Base-by-base conservation (phyloP, 495 filamentous ascomycete genomes). In the Delitschia confertaspora region DNA sequence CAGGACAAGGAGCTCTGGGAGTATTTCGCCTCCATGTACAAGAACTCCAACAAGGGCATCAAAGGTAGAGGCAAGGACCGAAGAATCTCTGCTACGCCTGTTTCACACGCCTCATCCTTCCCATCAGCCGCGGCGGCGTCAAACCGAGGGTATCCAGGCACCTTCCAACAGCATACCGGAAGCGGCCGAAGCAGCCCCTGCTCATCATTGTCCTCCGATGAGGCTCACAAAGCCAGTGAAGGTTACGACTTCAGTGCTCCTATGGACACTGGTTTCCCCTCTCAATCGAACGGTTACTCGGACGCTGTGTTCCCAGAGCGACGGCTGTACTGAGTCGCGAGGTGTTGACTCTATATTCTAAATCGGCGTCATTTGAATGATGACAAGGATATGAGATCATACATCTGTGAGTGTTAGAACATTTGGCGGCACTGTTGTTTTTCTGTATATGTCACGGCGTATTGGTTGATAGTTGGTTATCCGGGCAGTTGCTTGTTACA, bases 21-120 rank as follows among this genome's bases (percentile, higher is more conserved):
- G 55, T 93, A 95, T 60, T 93, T 96, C 49, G 75, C 80, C 3
- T 72, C 78, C 1, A 68, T 91, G 24, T 95, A 95, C 72, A 93
- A 93, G 67, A 93, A 95, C 60, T 82, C 83, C 54, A 88, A 88
- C 61, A 93, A 93, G 55, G 89, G 87, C 2, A 94, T 89, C 64
- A 93, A 88, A 63, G 89, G 89, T 5, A 80, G 89, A 9, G 89
- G 89, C 14, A 88, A 88, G 61, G 80, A 91, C 60, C 74, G 86
- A 19, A 50, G 46, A 23, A 59, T 56, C 25, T 47, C 56, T 13
- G 38, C 54, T 9, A 32, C 30, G 4, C 38, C 49, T 3, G 36
- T 36, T 11, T 54, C 56, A 5, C 42, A 27, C 20, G 41, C 38
- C 11, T 52, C 54, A 5, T 39, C 42, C 2, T 50, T 44, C 37